Percentiles rank a stretch among this genome's conserved stretches.
Evolutionary conservation across 768 basidiomycete genomes (phyloP).

Genomic region (Austroboletus eburneus): DNA sequence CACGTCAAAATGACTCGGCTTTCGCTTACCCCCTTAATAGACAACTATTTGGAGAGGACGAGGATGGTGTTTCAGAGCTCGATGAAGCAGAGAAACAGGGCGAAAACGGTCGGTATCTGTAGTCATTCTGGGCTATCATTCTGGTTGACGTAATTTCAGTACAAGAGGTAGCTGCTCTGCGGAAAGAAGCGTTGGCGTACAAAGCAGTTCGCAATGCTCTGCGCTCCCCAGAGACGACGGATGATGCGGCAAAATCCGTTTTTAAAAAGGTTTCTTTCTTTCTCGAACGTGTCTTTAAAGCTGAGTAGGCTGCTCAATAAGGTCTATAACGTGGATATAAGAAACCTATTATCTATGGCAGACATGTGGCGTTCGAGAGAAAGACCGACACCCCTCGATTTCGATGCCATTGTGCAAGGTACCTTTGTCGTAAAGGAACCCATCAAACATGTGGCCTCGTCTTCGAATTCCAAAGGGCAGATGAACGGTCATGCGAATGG

Average conservation of each 20-base stretch:
- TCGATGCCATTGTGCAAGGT: constrained; percentile 65
- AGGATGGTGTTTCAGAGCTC: constrained; percentile 75
- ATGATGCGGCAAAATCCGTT: constrained; percentile 59
- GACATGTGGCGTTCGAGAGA: constrained; percentile 96
- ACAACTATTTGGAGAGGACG: constrained; percentile 93
- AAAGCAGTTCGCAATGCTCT: constrained; percentile 70
- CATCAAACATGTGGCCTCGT: constrained; percentile 9
- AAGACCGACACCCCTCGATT: constrained; percentile 83
- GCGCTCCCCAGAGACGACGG: constrained; percentile 36
- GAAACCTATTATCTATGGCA: constrained; percentile 83
- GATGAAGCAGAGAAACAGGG: constrained; percentile 91
- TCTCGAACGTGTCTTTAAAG: not conserved
- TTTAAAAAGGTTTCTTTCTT: constrained; percentile 72
- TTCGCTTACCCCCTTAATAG: constrained; percentile 36
- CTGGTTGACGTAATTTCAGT: constrained; percentile 40
- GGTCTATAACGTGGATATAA: constrained; percentile 88
- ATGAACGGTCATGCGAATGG: constrained; percentile 27
- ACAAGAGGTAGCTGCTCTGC: constrained; percentile 83
- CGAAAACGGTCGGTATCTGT: constrained; percentile 69
- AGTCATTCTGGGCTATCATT: not conserved
- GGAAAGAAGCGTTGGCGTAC: constrained; percentile 89
- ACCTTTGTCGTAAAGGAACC: constrained; percentile 47
- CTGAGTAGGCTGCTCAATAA: constrained; percentile 26
- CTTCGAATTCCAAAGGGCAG: constrained; percentile 16
- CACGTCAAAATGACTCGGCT: no score